phyloP scores from a whole-genome alignment of 176 grass and related monocot species.

The Saccharum spontaneum region DNA sequence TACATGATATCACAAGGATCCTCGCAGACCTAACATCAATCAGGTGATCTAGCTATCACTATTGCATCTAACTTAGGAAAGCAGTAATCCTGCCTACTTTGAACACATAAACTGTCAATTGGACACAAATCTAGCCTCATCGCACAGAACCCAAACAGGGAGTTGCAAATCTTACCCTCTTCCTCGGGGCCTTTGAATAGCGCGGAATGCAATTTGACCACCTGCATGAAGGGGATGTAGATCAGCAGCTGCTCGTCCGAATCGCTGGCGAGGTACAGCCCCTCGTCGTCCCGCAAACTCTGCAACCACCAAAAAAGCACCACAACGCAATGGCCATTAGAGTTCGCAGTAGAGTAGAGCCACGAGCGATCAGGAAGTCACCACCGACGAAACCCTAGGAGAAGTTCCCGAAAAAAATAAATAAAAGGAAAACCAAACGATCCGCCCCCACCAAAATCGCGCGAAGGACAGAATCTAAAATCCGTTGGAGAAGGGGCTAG shows the following conservation, averaged over 20 bases:
- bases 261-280: constrained; percentile 83
- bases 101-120: background rate
- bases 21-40: background rate
- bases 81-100: background rate
- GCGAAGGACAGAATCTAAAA: background rate
- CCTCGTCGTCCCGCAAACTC: constrained; percentile 80
- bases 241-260: constrained; percentile 85
- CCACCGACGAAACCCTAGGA: constrained; percentile 37
- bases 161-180: constrained; percentile 55
- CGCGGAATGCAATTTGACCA: constrained; percentile 84
- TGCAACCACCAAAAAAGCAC: constrained; percentile 32
- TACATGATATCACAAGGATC: background rate
- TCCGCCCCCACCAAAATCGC: background rate
- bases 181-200: constrained; percentile 83
- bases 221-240: constrained; percentile 85
- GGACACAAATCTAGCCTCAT: background rate
- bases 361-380: background rate
- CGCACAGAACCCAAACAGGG: background rate
- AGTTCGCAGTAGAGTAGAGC: background rate
- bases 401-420: background rate
- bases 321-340: background rate
- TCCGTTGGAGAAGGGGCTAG: background rate
- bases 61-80: background rate
- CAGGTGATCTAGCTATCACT: background rate
- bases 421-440: background rate